Conservation (phyloP, 2,329 filamentous ascomycete species). For the Ophiocordyceps robertsii region DNA sequence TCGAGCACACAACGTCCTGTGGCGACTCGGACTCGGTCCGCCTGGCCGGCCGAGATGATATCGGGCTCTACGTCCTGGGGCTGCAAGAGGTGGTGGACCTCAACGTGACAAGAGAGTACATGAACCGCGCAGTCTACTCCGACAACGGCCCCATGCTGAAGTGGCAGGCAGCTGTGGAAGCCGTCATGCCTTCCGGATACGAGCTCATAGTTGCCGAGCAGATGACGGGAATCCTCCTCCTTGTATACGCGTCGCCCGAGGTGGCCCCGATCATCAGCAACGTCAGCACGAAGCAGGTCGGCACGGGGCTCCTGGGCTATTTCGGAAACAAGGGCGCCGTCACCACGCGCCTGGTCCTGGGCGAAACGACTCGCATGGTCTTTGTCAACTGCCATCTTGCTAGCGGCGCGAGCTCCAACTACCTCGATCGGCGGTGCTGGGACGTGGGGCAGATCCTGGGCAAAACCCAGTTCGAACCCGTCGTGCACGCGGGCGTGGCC, state of each 20-base stretch:
- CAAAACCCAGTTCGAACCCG: slow-evolving; percentile 66
- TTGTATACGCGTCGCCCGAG: slow-evolving; percentile 74
- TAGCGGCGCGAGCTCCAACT: slow-evolving; percentile 65
- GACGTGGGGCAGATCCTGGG: slow-evolving; percentile 67
- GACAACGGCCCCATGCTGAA: slow-evolving; percentile 59
- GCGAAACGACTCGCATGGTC: slow-evolving; percentile 77
- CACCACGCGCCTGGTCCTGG: slow-evolving; percentile 66
- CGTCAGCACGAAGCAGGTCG: slow-evolving; percentile 70
- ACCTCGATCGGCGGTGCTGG: slow-evolving; percentile 79
- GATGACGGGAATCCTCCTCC: slow-evolving; percentile 68
- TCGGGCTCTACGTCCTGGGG: slow-evolving; percentile 81
- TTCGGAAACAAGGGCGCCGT: slow-evolving; percentile 95
- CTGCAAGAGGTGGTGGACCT: slow-evolving; percentile 89
- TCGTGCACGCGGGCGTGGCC: slow-evolving; percentile 50
- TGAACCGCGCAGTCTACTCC: slow-evolving; percentile 51
- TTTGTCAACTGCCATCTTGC: slow-evolving; percentile 89
- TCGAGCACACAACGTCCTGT: slow-evolving; percentile 18
- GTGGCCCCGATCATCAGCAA: slow-evolving; percentile 64
- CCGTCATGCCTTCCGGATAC: slow-evolving; percentile 66
- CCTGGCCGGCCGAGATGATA: slow-evolving; percentile 53
- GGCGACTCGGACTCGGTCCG: slow-evolving; percentile 16
- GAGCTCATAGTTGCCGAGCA: slow-evolving; percentile 67
- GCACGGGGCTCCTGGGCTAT: slow-evolving; percentile 82
- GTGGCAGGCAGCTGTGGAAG: slow-evolving; percentile 68
- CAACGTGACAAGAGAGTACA: slow-evolving; percentile 63